Conservation (phyloP, 148 eudicot species). For the Rhododendron molle region DNA sequence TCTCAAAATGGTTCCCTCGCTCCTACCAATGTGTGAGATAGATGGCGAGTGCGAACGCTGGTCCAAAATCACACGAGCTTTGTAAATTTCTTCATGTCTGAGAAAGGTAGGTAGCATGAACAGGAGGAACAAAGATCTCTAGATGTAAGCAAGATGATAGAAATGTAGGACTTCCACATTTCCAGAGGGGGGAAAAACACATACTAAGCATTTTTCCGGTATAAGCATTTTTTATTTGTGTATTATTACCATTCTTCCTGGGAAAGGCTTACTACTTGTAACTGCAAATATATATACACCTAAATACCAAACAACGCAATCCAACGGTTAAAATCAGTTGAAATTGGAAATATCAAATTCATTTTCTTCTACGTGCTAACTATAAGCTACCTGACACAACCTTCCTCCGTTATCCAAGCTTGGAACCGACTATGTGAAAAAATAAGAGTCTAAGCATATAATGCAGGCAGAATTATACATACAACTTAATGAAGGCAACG, state of each 20-base stretch:
- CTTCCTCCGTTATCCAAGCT: background rate
- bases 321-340: background rate
- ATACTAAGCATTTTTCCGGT: background rate
- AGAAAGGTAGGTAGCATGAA: background rate
- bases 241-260: background rate
- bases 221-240: background rate
- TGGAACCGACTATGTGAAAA: background rate
- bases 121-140: background rate
- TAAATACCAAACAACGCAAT: background rate
- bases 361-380: background rate
- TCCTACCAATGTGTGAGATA: conserved; percentile 42
- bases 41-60: conserved; percentile 5
- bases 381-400: background rate
- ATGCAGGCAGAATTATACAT: background rate
- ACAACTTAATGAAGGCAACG: background rate
- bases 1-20: conserved; percentile 55
- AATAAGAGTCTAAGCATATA: background rate
- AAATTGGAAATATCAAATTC: too few species aligned
- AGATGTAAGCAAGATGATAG: background rate
- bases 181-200: too few species aligned
- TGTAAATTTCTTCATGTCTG: background rate
- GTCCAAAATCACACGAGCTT: background rate
- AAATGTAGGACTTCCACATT: background rate
- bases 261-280: background rate
- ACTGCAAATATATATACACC: background rate